Evolutionary conservation across 2,329 filamentous ascomycete species (phyloP).

Genomic region (Beauveria varroae): DNA sequence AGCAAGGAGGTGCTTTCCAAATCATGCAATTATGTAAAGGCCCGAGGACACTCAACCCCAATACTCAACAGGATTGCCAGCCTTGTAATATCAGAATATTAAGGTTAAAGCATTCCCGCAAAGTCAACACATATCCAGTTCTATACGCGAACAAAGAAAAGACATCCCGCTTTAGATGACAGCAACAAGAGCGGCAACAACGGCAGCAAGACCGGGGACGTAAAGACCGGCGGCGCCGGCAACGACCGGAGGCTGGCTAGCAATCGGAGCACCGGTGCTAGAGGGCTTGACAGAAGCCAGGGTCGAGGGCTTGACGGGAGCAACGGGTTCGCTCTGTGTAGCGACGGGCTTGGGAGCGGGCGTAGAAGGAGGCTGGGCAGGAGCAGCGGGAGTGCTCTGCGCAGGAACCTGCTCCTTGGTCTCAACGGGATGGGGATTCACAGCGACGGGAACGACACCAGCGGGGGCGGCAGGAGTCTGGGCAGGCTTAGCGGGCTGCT

Average conservation of each 20-base stretch:
- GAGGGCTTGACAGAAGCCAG: conserved; percentile 11
- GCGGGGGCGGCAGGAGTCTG: not conserved
- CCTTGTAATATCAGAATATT: not conserved
- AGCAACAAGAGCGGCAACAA: conserved; percentile 15
- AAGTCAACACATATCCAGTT: not conserved
- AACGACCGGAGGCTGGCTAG: conserved; percentile 13
- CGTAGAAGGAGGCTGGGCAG: conserved; percentile 4
- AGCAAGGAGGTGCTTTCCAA: not conserved
- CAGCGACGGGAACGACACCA: conserved; percentile 1
- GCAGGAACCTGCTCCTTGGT: not conserved
- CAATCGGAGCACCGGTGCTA: conserved; percentile 9
- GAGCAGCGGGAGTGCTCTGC: conserved; percentile 3
- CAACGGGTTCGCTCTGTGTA: not conserved
- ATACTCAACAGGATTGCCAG: not conserved
- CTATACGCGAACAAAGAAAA: not conserved
- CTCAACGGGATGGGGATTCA: conserved; percentile 1
- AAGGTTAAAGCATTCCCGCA: not conserved
- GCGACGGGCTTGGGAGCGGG: conserved; percentile 7
- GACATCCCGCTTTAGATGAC: conserved; percentile 14
- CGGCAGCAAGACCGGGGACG: conserved; percentile 14
- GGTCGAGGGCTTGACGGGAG: conserved; percentile 12
- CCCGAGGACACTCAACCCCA: not conserved
- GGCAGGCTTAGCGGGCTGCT: conserved; percentile 12
- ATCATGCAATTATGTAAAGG: not conserved
- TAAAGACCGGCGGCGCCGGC: conserved; percentile 15